These are phyloP conservation scores for Carex parvula DNA, from an alignment of 176 grass and related monocot species.

Conservation along the genomic window DNA sequence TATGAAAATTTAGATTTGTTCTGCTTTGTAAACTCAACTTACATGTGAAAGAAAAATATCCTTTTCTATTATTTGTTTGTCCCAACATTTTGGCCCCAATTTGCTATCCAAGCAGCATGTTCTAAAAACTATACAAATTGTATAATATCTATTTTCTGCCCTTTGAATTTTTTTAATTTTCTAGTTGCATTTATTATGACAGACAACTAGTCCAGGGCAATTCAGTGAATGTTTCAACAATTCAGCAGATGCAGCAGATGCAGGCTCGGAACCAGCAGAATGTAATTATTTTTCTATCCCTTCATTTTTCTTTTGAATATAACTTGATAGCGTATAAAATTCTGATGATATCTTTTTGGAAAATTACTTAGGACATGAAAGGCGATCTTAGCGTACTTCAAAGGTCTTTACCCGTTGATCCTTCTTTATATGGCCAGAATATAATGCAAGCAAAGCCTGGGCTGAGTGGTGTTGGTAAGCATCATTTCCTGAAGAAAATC, in stretches of 20 bases:
- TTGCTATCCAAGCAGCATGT: neutral
- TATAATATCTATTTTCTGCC: neutral
- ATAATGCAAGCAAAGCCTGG: conserved; percentile 77
- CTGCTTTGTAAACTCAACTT: neutral
- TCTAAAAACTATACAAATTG: neutral
- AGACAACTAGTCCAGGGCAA: conserved; percentile 56
- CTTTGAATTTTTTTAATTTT: neutral
- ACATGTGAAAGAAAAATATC: neutral
- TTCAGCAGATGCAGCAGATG: conserved; percentile 77
- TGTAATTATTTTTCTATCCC: conserved; percentile 39
- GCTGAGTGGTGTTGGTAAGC: conserved; percentile 58
- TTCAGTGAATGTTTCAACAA: conserved; percentile 49
- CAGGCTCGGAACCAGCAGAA: conserved; percentile 61
- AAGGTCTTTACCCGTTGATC: conserved; percentile 63
- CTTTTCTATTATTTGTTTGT: neutral
- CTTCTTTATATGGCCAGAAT: conserved; percentile 53
- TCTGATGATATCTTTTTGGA: conserved; percentile 16
- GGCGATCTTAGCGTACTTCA: conserved; percentile 52
- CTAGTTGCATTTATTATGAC: neutral
- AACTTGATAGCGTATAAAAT: neutral
- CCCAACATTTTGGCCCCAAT: neutral
- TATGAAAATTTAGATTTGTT: neutral
- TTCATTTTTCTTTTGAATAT: neutral
- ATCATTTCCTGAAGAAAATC: conserved; percentile 8
- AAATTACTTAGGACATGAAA: conserved; percentile 65